Evolutionary conservation across 768 basidiomycete genomes (phyloP).

Genomic region (Suillus variegatus): DNA sequence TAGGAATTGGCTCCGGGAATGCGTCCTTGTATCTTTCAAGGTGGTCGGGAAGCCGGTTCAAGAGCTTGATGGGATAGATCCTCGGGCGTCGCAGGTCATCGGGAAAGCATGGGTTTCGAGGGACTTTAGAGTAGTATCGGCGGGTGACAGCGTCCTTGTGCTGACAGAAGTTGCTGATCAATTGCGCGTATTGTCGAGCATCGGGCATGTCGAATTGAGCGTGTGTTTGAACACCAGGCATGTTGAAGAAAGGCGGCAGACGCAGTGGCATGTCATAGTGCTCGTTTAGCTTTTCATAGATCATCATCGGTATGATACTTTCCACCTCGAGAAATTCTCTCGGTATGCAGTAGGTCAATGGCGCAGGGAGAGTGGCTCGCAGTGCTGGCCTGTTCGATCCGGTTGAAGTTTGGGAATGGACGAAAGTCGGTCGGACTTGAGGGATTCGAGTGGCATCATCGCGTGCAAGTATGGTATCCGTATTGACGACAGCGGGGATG

Average conservation of each 20-base stretch:
- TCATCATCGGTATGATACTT: not conserved
- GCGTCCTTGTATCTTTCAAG: slow-evolving; percentile 15
- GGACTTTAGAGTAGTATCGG: not conserved
- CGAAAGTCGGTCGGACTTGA: not conserved
- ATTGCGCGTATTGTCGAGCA: not conserved
- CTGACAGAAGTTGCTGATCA: not conserved
- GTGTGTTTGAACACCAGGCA: not conserved
- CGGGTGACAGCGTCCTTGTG: not conserved
- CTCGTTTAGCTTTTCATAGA: not conserved
- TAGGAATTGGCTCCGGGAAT: slow-evolving; percentile 22
- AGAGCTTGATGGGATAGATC: slow-evolving; percentile 13
- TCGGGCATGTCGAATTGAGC: not conserved
- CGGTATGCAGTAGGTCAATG: slow-evolving; percentile 30
- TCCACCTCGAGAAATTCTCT: not conserved
- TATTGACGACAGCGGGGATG: not conserved
- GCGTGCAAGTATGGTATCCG: not conserved
- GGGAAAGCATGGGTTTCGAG: not conserved
- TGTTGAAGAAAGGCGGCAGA: not conserved
- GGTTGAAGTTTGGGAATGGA: not conserved
- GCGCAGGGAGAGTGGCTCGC: not conserved
- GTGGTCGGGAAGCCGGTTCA: slow-evolving; percentile 15
- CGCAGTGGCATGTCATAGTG: not conserved
- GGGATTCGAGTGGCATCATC: not conserved
- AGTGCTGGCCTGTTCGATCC: not conserved
- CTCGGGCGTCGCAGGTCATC: not conserved